A percentile compares a stretch with the other conserved stretches of the same genome.
Evolutionary conservation across 768 basidiomycete species (phyloP).

Genomic region (Polyporus arcularius): DNA sequence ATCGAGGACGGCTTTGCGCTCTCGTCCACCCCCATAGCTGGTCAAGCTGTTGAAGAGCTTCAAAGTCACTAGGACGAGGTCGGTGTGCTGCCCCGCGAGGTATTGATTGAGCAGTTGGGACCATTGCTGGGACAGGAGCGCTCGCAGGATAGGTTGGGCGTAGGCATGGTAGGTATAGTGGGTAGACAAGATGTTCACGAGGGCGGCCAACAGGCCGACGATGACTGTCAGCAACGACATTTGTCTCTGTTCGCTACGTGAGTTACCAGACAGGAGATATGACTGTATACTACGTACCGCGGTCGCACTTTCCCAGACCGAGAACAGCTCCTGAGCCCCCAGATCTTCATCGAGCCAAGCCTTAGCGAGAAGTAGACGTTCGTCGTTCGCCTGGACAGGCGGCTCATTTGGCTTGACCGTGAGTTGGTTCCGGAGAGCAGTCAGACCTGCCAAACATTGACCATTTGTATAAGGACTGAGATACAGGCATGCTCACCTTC

Average conservation of each 20-base stretch:
- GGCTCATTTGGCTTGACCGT: conserved; percentile 51
- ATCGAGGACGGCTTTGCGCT: conserved; percentile 63
- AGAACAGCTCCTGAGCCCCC: conserved; percentile 61
- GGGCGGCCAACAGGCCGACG: conserved; percentile 54
- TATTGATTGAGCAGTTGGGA: conserved; percentile 61
- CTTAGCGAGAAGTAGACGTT: conserved; percentile 57
- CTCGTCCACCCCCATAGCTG: conserved; percentile 63
- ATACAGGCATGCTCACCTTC: conserved; percentile 9
- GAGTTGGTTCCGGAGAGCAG: conserved; percentile 63
- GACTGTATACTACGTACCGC: conserved; percentile 41
- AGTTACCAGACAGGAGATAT: not conserved
- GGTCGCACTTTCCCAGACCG: conserved; percentile 56
- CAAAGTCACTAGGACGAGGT: conserved; percentile 65
- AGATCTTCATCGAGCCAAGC: conserved; percentile 62
- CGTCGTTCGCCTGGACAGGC: conserved; percentile 54
- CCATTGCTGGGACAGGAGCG: conserved; percentile 55
- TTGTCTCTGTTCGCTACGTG: conserved; percentile 39
- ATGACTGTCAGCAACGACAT: conserved; percentile 44
- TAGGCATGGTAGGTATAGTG: conserved; percentile 69
- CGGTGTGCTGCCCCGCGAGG: conserved; percentile 61
- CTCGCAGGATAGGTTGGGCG: conserved; percentile 64
- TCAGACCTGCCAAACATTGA: conserved; percentile 39
- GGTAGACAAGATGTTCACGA: conserved; percentile 63
- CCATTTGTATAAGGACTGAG: not conserved
- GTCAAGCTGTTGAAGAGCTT: conserved; percentile 66